Evolutionary conservation across 768 basidiomycete genomes (phyloP).

Genomic region (Clitopilus passeckerianus): DNA sequence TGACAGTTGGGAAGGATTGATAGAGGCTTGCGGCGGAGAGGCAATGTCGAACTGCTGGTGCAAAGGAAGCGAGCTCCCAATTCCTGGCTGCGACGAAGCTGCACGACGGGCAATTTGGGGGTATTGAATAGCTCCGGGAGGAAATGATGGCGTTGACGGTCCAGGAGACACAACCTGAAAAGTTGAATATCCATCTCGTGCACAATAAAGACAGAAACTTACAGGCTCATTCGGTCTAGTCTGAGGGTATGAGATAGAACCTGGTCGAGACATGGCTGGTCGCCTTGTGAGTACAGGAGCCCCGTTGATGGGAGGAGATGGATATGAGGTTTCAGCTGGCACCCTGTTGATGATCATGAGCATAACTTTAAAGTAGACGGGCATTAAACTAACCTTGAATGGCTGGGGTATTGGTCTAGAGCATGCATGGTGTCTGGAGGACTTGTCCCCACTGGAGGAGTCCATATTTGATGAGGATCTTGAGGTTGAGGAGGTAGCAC

Average conservation of each 20-base stretch:
- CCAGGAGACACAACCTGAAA: slow-evolving; percentile 29
- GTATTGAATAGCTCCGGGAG: slow-evolving; percentile 31
- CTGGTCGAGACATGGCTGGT: slow-evolving; percentile 34
- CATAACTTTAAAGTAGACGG: not conserved
- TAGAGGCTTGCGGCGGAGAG: slow-evolving; percentile 80
- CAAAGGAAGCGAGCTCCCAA: slow-evolving; percentile 19
- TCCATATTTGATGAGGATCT: slow-evolving; percentile 25
- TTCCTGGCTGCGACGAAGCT: slow-evolving; percentile 28
- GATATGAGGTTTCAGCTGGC: slow-evolving; percentile 36
- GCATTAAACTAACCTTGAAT: slow-evolving; percentile 31
- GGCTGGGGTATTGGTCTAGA: slow-evolving; percentile 33
- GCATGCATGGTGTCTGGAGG: slow-evolving; percentile 13
- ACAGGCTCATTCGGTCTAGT: slow-evolving; percentile 49
- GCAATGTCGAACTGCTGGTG: slow-evolving; percentile 37
- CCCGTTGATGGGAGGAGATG: slow-evolving; percentile 14
- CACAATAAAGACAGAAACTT: not conserved
- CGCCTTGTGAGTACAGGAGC: slow-evolving; percentile 34
- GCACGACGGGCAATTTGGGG: slow-evolving; percentile 38
- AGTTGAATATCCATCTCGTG: not conserved
- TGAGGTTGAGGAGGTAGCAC: slow-evolving; percentile 14
- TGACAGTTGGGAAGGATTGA: slow-evolving; percentile 67
- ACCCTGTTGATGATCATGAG: slow-evolving; percentile 18
- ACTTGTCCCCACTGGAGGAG: slow-evolving; percentile 20
- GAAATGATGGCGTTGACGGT: slow-evolving; percentile 25
- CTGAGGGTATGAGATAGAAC: slow-evolving; percentile 39